phyloP scores from a whole-genome alignment of 1,139 yeast species.

The Hansenula lynferdii region DNA sequence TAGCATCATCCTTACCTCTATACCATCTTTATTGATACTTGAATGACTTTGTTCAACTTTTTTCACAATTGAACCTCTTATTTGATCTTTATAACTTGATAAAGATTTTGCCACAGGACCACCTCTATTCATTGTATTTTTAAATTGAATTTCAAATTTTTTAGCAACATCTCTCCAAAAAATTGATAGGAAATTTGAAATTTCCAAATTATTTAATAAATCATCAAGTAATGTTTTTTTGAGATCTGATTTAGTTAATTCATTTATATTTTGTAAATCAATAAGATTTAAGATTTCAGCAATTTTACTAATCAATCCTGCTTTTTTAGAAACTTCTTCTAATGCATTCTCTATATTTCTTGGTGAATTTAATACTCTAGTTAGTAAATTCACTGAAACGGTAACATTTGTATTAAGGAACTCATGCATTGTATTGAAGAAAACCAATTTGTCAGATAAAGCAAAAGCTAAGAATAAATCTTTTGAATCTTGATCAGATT shows the following conservation, averaged over 20 bases:
- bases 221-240: conserved; percentile 4
- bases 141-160: conserved; percentile 54
- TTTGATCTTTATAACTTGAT: conserved; percentile 38
- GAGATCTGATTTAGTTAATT: no score
- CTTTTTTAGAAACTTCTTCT: conserved; percentile 18
- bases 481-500: not conserved
- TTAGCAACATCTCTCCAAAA: conserved; percentile 49
- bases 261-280: no score
- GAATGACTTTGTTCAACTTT: conserved; percentile 29
- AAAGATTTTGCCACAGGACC: conserved; percentile 76
- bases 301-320: conserved; percentile 7
- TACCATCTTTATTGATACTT: conserved; percentile 27
- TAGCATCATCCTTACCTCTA: conserved; percentile 39
- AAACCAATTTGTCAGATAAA: conserved; percentile 23
- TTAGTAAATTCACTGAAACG: conserved; percentile 1
- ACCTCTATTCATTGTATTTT: conserved; percentile 63
- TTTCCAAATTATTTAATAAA: conserved; percentile 17
- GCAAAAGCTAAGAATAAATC: conserved; percentile 30
- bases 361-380: conserved; percentile 3
- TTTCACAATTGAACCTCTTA: conserved; percentile 39
- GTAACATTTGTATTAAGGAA: not conserved
- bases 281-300: conserved; percentile 1
- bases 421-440: not conserved
- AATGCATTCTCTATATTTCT: conserved; percentile 3
- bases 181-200: conserved; percentile 23